Percentiles rank a stretch among this genome's conserved stretches.
phyloP scores from a whole-genome alignment of 116 monocot species.

The Cymodocea nodosa region DNA sequence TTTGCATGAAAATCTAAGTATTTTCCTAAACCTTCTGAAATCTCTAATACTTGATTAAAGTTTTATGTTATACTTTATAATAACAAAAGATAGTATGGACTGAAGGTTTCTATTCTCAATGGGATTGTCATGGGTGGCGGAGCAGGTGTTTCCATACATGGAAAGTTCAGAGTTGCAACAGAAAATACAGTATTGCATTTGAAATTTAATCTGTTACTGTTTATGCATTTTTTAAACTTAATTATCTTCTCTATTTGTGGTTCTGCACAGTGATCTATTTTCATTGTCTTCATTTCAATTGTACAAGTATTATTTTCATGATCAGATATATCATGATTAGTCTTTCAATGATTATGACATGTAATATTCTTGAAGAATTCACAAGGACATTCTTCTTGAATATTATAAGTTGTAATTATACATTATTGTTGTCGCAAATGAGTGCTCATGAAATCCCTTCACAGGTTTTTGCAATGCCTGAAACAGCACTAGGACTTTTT shows the following conservation, averaged over 20 bases:
- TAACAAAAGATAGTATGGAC: not conserved
- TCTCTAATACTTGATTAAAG: too few relatives aligned
- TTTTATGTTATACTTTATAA: not conserved
- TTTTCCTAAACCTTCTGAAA: not conserved
- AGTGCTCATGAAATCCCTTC: not conserved
- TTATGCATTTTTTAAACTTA: not conserved
- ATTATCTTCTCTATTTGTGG: too few relatives aligned
- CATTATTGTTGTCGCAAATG: too few relatives aligned
- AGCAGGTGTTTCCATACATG: conserved; percentile 93
- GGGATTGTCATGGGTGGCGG: conserved; percentile 96
- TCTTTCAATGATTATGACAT: too few relatives aligned
- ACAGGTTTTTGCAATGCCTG: conserved; percentile 90
- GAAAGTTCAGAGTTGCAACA: conserved; percentile 82
- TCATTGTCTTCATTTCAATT: too few relatives aligned
- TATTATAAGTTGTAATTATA: too few relatives aligned
- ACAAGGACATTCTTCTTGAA: too few relatives aligned
- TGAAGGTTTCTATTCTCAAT: conserved; percentile 83
- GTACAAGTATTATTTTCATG: too few relatives aligned
- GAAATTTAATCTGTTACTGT: not conserved
- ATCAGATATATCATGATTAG: too few relatives aligned
- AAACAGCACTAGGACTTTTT: conserved; percentile 69
- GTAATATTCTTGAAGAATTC: too few relatives aligned
- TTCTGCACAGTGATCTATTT: too few relatives aligned
- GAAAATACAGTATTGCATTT: conserved; percentile 53
- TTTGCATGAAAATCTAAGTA: not conserved